Conservation (phyloP, 2,329 filamentous ascomycete genomes). For the Stagonosporopsis vannaccii region DNA sequence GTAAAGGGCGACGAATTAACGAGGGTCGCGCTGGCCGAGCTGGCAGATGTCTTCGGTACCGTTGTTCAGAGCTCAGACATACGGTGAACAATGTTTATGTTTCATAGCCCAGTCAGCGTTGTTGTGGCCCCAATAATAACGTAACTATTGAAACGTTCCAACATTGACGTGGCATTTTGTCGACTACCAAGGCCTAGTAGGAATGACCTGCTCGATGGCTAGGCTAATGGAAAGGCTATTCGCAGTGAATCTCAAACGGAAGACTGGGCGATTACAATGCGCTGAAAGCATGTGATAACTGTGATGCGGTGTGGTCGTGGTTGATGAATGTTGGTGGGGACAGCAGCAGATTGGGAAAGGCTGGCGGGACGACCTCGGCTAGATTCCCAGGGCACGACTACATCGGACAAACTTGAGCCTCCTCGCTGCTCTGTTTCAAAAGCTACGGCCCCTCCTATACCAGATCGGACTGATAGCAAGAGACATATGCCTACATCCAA, state of each 20-base stretch:
- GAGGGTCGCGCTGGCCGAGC: constrained; percentile 60
- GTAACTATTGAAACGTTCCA: neutral
- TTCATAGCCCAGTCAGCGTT: neutral
- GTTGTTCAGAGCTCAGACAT: constrained; percentile 62
- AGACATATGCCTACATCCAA: neutral
- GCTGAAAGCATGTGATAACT: neutral
- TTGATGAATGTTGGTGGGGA: neutral
- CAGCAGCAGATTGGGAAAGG: neutral
- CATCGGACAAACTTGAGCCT: no score
- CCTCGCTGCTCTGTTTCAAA: neutral
- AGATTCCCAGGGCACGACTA: no score
- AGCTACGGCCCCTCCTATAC: neutral
- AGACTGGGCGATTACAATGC: neutral
- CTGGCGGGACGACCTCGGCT: no score
- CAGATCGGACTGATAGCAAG: no score
- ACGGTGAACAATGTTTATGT: constrained; percentile 31
- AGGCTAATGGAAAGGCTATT: neutral
- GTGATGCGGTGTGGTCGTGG: constrained; percentile 14
- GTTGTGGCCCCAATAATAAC: neutral
- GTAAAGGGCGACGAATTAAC: constrained; percentile 63
- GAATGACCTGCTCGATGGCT: neutral
- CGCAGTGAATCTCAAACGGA: neutral
- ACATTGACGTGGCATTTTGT: neutral
- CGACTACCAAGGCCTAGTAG: neutral
- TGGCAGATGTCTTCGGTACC: constrained; percentile 70